phyloP scores from a whole-genome alignment of 768 basidiomycete species.

The Psilocybe cyanescens region DNA sequence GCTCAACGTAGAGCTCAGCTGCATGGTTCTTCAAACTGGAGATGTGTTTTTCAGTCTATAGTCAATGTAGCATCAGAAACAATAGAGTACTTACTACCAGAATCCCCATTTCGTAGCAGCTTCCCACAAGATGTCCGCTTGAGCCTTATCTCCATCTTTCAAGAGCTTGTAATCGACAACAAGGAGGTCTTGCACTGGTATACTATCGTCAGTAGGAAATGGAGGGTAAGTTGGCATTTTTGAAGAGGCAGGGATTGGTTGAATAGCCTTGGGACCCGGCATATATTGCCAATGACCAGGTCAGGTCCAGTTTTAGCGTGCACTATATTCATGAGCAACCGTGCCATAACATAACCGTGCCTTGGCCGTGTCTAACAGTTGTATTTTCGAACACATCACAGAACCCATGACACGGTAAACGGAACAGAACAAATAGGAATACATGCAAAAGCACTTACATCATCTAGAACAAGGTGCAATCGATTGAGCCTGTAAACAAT shows the following conservation, averaged over 20 bases:
- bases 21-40: slow-evolving; percentile 56
- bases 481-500: too few relatives aligned
- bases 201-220: slow-evolving; percentile 47
- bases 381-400: background rate
- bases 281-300: too few relatives aligned
- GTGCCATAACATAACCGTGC: too few relatives aligned
- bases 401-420: slow-evolving; percentile 2
- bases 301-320: too few relatives aligned
- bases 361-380: too few relatives aligned
- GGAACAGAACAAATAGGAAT: background rate
- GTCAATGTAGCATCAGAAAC: background rate
- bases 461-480: too few relatives aligned
- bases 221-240: slow-evolving; percentile 24
- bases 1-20: slow-evolving; percentile 42
- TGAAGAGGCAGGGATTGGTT: background rate
- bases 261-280: background rate
- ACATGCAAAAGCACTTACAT: too few relatives aligned
- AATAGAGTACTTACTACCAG: slow-evolving; percentile 53
- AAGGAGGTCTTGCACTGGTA: slow-evolving; percentile 53
- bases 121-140: slow-evolving; percentile 52
- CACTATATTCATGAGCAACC: too few relatives aligned
- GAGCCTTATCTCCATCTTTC: slow-evolving; percentile 38
- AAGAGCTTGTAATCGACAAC: slow-evolving; percentile 54
- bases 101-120: slow-evolving; percentile 60
- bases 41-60: background rate